These are phyloP conservation scores for Termitomyces sp. DNA, from an alignment of 768 basidiomycete genomes.

Conservation along the genomic window DNA sequence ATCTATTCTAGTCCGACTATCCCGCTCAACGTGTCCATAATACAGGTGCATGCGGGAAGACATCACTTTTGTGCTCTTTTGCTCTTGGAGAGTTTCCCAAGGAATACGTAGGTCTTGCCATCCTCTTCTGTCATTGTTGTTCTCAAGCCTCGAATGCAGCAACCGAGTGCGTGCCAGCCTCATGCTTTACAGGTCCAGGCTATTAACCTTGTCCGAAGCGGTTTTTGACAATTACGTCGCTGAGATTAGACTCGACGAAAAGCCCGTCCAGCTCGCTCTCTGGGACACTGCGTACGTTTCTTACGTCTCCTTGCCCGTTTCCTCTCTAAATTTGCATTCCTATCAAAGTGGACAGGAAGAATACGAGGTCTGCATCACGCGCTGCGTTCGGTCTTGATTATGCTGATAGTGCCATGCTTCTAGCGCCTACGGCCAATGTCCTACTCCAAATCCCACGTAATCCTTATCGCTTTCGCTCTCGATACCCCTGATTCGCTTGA, in stretches of 20 bases:
- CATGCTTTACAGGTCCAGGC: slow-evolving; percentile 12
- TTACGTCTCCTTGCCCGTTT: slow-evolving; percentile 6
- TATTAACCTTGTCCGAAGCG: slow-evolving; percentile 43
- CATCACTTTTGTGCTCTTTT: slow-evolving; percentile 85
- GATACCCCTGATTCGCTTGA: slow-evolving; percentile 97
- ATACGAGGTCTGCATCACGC: slow-evolving; percentile 65
- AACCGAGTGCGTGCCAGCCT: slow-evolving; percentile 46
- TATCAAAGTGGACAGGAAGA: slow-evolving; percentile 88
- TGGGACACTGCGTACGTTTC: slow-evolving; percentile 97
- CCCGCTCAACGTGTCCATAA: slow-evolving; percentile 17
- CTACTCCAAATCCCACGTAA: slow-evolving; percentile 98
- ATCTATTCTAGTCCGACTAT: slow-evolving; percentile 8
- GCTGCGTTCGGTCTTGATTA: not conserved
- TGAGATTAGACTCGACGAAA: slow-evolving; percentile 95
- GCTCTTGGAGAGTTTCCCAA: slow-evolving; percentile 93
- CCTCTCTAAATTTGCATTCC: slow-evolving; percentile 8
- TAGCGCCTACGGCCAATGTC: slow-evolving; percentile 94
- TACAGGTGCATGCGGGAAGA: slow-evolving; percentile 93
- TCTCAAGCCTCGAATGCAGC: slow-evolving; percentile 27
- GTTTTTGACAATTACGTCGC: slow-evolving; percentile 99
- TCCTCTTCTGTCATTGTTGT: slow-evolving; percentile 4
- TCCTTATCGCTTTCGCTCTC: slow-evolving; percentile 94
- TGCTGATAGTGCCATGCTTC: slow-evolving; percentile 2
- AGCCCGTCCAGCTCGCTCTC: slow-evolving; percentile 92
- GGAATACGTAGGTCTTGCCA: slow-evolving; percentile 72